Evolutionary conservation across 2,329 filamentous ascomycete species (phyloP), one percentile per base, ranked within the genome.

Genomic region (Monosporascus sp.): DNA sequence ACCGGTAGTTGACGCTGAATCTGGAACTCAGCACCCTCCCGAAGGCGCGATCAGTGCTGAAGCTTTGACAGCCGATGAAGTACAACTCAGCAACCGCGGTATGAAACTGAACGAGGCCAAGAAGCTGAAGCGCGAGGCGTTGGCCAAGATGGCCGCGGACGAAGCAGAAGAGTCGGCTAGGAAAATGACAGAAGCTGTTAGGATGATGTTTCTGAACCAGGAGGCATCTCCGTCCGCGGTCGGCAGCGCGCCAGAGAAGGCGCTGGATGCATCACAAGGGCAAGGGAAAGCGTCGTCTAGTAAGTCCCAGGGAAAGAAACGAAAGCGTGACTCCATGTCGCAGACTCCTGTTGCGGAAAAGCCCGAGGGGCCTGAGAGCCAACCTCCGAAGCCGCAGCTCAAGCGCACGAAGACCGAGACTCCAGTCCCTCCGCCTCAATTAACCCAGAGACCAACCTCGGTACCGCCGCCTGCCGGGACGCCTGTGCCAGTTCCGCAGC

Each of bases 71-170:
- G 75, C 75, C 16, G 83, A 87, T 36, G 85, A 89, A 58, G 78
- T 83, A 36, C 81, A 82, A 51, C 76, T 85, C 16, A 84, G 84
- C 64, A 88, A 90, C 67, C 80, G 87, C 50, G 87, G 88, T 8
- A 88, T 91, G 84, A 87, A 88, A 64, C 76, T 91, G 24, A 91
- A 91, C 64, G 87, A 90, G 61, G 85, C 88, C 3, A 91, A 90
- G 70, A 89, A 88, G 66, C 72, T 87, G 11, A 90, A 90, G 71
- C 76, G 83, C 52, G 84, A 89, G 67, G 81, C 82, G 6, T 71
- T 85, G 59, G 82, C 81, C 14, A 82, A 82, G 59, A 74, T 79
- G 59, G 83, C 83, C 2, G 83, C 81, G 1, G 81, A 85, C 57
- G 83, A 86, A 63, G 83, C 83, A 17, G 80, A 82, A 63, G 78